Evolutionary conservation across 495 filamentous ascomycete species (phyloP).

Genomic region (Hyaloscypha hepaticicola): DNA sequence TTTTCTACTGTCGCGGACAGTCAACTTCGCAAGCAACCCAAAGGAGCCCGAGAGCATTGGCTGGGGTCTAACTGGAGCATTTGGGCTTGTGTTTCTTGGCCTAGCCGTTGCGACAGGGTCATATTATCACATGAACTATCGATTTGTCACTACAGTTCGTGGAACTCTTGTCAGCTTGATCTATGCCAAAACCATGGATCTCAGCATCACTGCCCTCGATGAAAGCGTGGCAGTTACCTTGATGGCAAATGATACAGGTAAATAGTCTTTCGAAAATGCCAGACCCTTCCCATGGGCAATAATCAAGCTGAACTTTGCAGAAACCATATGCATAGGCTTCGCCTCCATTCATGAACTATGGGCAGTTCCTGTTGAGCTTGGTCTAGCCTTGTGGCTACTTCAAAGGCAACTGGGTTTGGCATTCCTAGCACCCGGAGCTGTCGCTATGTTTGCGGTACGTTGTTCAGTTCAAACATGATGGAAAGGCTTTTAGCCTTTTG

Average conservation of each 20-base stretch:
- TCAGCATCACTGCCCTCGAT: constrained; percentile 47
- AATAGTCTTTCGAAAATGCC: constrained; percentile 6
- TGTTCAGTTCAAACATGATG: background rate
- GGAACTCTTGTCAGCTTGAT: constrained; percentile 56
- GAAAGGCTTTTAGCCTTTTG: constrained; percentile 21
- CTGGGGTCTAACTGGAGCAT: constrained; percentile 65
- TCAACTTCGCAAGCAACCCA: constrained; percentile 49
- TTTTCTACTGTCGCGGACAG: constrained; percentile 56
- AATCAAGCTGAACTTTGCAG: constrained; percentile 29
- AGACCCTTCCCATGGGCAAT: background rate
- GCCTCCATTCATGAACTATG: constrained; percentile 56
- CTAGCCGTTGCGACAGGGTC: constrained; percentile 51
- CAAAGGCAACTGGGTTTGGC: constrained; percentile 31
- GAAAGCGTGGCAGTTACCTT: constrained; percentile 55
- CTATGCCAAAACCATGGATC: constrained; percentile 51
- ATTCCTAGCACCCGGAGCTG: constrained; percentile 24
- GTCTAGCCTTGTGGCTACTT: constrained; percentile 32
- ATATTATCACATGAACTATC: constrained; percentile 45
- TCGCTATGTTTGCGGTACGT: constrained; percentile 38
- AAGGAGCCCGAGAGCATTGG: constrained; percentile 36
- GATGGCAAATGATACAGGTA: constrained; percentile 52
- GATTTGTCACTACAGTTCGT: constrained; percentile 46
- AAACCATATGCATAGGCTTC: constrained; percentile 43
- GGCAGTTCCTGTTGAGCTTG: constrained; percentile 37
- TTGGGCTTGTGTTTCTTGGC: constrained; percentile 59